Evolutionary conservation across 495 filamentous ascomycete species (phyloP).

Genomic region (Amphirosellinia nigrospora): DNA sequence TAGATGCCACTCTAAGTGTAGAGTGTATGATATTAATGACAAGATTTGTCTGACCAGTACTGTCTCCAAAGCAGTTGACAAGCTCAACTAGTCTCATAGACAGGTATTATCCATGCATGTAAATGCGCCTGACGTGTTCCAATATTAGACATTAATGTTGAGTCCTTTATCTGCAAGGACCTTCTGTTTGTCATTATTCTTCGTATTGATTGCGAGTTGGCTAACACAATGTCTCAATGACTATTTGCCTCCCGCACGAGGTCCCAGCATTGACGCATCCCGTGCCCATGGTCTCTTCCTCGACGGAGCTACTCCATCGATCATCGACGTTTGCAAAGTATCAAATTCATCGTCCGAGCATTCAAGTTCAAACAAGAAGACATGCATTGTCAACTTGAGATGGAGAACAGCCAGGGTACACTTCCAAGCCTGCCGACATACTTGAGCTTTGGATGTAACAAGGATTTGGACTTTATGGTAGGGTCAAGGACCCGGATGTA

Average conservation of each 20-base stretch:
- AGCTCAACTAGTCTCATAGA: not conserved
- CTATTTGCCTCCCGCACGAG: constrained; percentile 36
- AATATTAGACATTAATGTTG: not conserved
- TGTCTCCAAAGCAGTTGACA: not conserved
- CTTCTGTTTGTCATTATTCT: not conserved
- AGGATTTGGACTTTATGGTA: not conserved
- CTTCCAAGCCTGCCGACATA: constrained; percentile 44
- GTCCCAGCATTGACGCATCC: constrained; percentile 56
- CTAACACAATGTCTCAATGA: constrained; percentile 2
- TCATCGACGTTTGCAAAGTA: not conserved
- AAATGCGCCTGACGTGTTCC: not conserved
- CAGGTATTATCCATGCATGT: not conserved
- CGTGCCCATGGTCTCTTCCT: constrained; percentile 54
- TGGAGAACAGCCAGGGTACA: constrained; percentile 57
- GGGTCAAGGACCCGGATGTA: constrained; percentile 30
- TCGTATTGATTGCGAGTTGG: not conserved
- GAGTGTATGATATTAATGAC: not conserved
- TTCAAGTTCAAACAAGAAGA: constrained; percentile 47
- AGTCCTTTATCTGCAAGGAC: not conserved
- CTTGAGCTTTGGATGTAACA: constrained; percentile 19
- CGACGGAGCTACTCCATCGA: constrained; percentile 44
- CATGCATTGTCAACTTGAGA: constrained; percentile 54
- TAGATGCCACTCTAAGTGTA: not conserved
- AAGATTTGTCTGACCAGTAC: not conserved
- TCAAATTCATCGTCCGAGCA: constrained; percentile 16